Base-by-base conservation (phyloP, 192 early-diverging fungal genomes). In the Coemansia reversa region DNA sequence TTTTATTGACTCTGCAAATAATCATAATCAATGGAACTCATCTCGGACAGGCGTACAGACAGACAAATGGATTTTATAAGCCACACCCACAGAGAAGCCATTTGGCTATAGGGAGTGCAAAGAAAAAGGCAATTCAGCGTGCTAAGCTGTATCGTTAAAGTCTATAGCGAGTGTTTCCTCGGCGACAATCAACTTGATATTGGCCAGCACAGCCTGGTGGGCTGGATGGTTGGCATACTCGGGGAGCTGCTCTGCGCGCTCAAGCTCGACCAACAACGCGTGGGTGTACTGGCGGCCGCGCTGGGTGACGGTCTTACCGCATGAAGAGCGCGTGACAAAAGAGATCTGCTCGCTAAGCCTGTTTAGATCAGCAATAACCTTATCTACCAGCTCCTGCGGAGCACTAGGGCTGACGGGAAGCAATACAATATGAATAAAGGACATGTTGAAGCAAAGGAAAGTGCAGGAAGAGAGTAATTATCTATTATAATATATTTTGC, bases 221-320 rank as follows among this genome's bases (percentile, higher is more conserved):
- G 48, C 74, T 4, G 67, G 60, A 32, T 75, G 74, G 52, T 53
- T 48, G 55, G 60, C 62, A 29, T 67, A 74, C 6, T 28, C 18
- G 23, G 66, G 61, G 27, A 74, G 66, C 65, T 67, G 65, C 12
- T 57, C 59, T 18, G 33, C 42, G 14, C 52, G 56, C 27, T 73
- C 65, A 11, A 73, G 71, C 65, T 73, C 71, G 1, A 67, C 71
- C 47, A 73, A 47, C 18, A 73, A 61, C 19, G 67, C 73, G 42
- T 75, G 73, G 0, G 73, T 75, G 55, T 69, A 75, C 50, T 75
- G 73, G 58, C 69, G 60, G 23, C 73, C 73, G 12, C 73, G 73
- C 54, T 64, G 58, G 28, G 73, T 75, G 20, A 69, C 67, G 1
- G 73, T 75, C 27, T 56, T 51, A 35, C 73, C 73, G 59, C 73